Evolutionary conservation across 129 eudicot genomes (phyloP), one percentile per base, ranked within the genome.

Genomic region (Tagetes patula): DNA sequence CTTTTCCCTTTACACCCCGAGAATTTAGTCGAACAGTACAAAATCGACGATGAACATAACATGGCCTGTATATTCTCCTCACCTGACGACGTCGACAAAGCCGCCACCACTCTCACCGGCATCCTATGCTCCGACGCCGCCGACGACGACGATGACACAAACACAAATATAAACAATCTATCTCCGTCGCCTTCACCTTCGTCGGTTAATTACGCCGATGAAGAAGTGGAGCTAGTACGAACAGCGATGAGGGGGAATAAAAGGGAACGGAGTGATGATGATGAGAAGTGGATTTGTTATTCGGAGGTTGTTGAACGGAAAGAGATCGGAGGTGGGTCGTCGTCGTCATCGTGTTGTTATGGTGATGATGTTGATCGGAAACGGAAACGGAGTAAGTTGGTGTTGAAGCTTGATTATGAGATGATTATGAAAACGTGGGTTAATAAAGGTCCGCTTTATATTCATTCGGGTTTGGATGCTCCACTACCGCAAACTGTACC

Each of bases 181-280:
- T 86, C 96, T 8, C 83, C 90, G 59, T 85, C 86, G 69, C 81
- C 89, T 75, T 86, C 96, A 6, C 83, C 90, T 53, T 85, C 86
- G 69, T 83, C 89, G 77, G 84, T 83, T 6, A 82, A 82, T 43
- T 85, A 83, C 76, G 85, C 78, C 3, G 82, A 74, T 30, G 81
- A 82, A 33, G 90, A 84, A 37, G 80, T 63, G 40, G 69, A 84
- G 42, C 89, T 91, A 14, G 91, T 83, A 3, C 84, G 93, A 83
- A 87, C 85, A 71, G 97, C 97, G 49, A 68, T 91, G 93, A 86
- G 89, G 85, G 84, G 90, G 85, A 88, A 81, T 31, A 87, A 82
- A n/a, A 41, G 8, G 1, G 88, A 80, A 54, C 67, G 87, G 5
- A 84, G 12, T 2, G 42, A 81, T 65, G 88, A 86, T 20, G 55